Percentiles rank a stretch among this genome's conserved stretches.
Conservation (phyloP, 208 protist species). For the Acanthamoeba polyphaga region DNA sequence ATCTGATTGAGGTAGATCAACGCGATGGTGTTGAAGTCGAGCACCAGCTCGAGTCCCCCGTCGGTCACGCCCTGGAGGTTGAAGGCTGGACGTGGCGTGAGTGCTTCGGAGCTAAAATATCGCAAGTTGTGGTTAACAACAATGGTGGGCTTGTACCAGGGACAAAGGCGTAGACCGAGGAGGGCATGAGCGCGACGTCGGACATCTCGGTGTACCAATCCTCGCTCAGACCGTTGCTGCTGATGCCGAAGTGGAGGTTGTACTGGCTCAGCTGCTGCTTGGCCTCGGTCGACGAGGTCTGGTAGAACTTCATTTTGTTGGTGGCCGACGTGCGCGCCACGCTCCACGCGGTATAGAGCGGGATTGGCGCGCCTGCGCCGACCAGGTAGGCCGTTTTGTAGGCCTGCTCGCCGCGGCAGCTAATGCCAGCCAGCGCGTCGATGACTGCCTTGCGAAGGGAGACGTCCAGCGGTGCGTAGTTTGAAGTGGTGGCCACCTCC, state of each 20-base stretch:
- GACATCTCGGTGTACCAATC: not conserved
- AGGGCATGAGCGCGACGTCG: not conserved
- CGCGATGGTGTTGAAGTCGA: not conserved
- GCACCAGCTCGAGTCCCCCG: not conserved
- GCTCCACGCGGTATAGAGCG: not conserved
- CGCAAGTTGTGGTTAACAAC: not conserved
- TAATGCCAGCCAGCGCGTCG: not conserved
- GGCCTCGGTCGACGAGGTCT: not conserved
- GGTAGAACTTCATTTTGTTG: constrained; percentile 32
- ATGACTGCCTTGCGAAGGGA: not conserved
- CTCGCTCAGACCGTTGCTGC: not conserved
- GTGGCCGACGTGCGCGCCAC: not conserved
- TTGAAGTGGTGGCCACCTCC: not conserved
- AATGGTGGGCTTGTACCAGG: not conserved
- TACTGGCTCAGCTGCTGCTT: not conserved
- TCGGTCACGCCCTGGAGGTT: not conserved
- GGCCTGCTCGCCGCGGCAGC: constrained; percentile 19
- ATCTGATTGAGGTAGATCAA: not conserved
- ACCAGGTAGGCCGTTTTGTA: not conserved
- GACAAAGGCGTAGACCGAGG: not conserved
- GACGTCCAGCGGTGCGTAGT: not conserved
- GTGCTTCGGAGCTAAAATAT: not conserved
- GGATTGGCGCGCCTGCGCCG: not conserved
- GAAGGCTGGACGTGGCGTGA: not conserved
- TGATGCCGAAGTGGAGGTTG: not conserved